phyloP scores from a whole-genome alignment of 768 basidiomycete genomes.

The Pulveroboletus frians region DNA sequence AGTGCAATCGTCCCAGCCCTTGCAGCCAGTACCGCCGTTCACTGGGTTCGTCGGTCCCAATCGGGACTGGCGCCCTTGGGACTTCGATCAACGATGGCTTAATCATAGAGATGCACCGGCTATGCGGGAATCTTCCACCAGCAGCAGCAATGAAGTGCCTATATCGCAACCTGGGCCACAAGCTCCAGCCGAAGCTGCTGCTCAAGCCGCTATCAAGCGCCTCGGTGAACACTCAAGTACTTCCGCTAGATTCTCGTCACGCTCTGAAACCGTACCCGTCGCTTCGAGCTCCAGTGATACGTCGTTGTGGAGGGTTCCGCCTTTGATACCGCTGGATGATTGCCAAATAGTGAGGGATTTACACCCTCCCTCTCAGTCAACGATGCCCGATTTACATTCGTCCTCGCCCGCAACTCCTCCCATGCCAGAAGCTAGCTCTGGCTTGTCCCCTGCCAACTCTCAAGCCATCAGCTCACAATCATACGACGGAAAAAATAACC shows the following conservation, averaged over 20 bases:
- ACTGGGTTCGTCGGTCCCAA: slow-evolving; percentile 61
- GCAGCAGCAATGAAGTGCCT: not conserved
- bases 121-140: slow-evolving; percentile 6
- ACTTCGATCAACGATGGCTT: slow-evolving; percentile 33
- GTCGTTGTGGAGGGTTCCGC: slow-evolving; percentile 21
- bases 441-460: not conserved
- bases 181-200: slow-evolving; percentile 52
- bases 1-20: slow-evolving; percentile 26
- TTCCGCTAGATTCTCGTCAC: slow-evolving; percentile 4
- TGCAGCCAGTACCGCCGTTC: slow-evolving; percentile 48
- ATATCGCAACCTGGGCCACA: slow-evolving; percentile 9
- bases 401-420: slow-evolving; percentile 3
- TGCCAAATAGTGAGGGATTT: not conserved
- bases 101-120: slow-evolving; percentile 8
- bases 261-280: slow-evolving; percentile 3
- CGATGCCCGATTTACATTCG: slow-evolving; percentile 7
- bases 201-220: slow-evolving; percentile 61
- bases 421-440: not conserved
- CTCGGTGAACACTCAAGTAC: slow-evolving; percentile 20
- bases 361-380: not conserved
- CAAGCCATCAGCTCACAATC: slow-evolving; percentile 11
- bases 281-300: slow-evolving; percentile 7
- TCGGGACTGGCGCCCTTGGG: slow-evolving; percentile 65
- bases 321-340: slow-evolving; percentile 23
- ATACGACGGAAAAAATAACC: slow-evolving; percentile 33